phyloP scores from a whole-genome alignment of 2,329 filamentous ascomycete genomes.

The Ophiocordyceps camponoti-floridani region DNA sequence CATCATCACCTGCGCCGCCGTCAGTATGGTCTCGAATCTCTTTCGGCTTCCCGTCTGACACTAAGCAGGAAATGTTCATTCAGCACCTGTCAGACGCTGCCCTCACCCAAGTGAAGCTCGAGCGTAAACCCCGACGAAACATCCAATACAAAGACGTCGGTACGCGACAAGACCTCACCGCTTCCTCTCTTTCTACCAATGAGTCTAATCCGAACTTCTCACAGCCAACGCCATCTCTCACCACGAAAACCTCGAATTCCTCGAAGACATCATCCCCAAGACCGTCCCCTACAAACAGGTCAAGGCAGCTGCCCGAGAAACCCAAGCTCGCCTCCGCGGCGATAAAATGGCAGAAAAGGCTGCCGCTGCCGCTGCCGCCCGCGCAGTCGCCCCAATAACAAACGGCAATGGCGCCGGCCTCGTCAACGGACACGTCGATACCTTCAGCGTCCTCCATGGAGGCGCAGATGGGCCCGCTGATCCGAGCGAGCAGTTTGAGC shows the following conservation, averaged over 20 bases:
- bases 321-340: slow-evolving; percentile 23
- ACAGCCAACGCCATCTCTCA: slow-evolving; percentile 69
- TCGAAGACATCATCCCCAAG: slow-evolving; percentile 77
- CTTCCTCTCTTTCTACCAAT: not conserved
- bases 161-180: slow-evolving; percentile 18
- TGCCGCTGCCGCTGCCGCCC: slow-evolving; percentile 5
- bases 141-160: slow-evolving; percentile 92
- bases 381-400: slow-evolving; percentile 8
- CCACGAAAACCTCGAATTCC: slow-evolving; percentile 87
- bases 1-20: slow-evolving; percentile 78
- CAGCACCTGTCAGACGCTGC: slow-evolving; percentile 76
- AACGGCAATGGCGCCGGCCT: slow-evolving; percentile 11
- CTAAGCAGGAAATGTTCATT: slow-evolving; percentile 71
- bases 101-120: slow-evolving; percentile 75
- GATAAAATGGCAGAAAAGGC: slow-evolving; percentile 17
- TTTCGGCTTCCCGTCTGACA: not conserved
- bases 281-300: slow-evolving; percentile 66
- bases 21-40: slow-evolving; percentile 13
- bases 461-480: slow-evolving; percentile 17
- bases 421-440: slow-evolving; percentile 11
- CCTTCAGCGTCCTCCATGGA: slow-evolving; percentile 7
- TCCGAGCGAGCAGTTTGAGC: slow-evolving; percentile 33
- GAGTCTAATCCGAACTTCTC: not conserved
- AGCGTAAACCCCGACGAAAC: slow-evolving; percentile 80
- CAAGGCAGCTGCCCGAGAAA: slow-evolving; percentile 42